A percentile compares a stretch with the other conserved stretches of the same genome.
Evolutionary conservation across 768 basidiomycete species (phyloP).

Genomic region (Podaxis sp.): DNA sequence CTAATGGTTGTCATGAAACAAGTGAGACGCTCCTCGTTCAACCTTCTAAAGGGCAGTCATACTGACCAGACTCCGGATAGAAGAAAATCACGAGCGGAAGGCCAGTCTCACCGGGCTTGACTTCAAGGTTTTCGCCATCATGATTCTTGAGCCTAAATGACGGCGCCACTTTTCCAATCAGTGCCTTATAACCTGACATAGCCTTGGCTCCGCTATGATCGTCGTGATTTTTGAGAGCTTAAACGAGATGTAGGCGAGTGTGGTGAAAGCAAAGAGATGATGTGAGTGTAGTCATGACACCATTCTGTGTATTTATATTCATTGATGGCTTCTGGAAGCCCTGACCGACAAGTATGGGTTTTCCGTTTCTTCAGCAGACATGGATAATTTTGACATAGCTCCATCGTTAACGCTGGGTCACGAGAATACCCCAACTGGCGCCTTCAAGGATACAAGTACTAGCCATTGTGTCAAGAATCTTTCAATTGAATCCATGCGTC

Average conservation of each 20-base stretch:
- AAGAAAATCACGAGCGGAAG: conserved; percentile 76
- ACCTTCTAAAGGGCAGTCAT: background rate
- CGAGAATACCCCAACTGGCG: background rate
- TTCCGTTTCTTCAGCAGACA: background rate
- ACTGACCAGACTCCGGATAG: conserved; percentile 67
- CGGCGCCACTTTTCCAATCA: conserved; percentile 65
- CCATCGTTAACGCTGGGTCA: background rate
- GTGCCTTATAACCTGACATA: conserved; percentile 21
- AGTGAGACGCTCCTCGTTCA: too few species aligned
- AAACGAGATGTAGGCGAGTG: background rate
- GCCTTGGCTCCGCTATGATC: background rate
- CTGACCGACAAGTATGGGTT: background rate
- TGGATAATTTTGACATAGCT: background rate
- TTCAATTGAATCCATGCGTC: background rate
- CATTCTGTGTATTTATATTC: conserved; percentile 4
- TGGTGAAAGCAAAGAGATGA: background rate
- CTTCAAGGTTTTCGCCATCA: conserved; percentile 57
- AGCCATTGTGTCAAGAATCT: background rate
- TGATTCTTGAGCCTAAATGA: conserved; percentile 62
- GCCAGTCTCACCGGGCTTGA: conserved; percentile 57
- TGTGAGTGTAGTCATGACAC: background rate
- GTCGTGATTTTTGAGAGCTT: background rate
- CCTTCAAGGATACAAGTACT: background rate
- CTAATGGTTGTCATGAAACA: conserved; percentile 29
- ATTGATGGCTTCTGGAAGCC: background rate